Percentiles rank a stretch among this genome's conserved stretches.
phyloP scores from a whole-genome alignment of 108 stramenopile genomes.

The Nitzschia putrida region DNA sequence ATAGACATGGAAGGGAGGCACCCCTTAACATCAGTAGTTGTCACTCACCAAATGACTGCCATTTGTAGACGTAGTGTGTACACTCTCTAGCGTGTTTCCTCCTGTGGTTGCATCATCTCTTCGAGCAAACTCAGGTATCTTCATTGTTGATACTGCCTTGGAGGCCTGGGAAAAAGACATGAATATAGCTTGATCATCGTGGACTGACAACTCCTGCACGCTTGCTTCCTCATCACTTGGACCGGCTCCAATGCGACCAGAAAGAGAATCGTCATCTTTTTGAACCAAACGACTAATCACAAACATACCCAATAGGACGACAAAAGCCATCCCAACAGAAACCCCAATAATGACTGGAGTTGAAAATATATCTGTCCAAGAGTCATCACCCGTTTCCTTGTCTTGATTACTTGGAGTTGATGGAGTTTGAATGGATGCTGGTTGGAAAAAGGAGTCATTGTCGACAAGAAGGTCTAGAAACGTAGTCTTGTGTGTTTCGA shows the following conservation, averaged over 20 bases:
- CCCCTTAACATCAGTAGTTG: background rate
- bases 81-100: background rate
- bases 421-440: background rate
- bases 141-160: background rate
- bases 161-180: conserved; percentile 12
- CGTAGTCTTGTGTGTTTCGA: background rate
- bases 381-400: background rate
- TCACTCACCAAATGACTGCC: conserved; percentile 18
- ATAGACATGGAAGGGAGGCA: too few relatives aligned
- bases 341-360: conserved; percentile 7
- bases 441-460: background rate
- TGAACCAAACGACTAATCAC: conserved; percentile 1
- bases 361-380: conserved; percentile 1
- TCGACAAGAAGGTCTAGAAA: background rate
- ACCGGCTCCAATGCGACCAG: conserved; percentile 1
- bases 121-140: background rate
- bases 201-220: background rate
- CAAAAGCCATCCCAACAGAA: background rate
- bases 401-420: background rate
- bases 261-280: background rate
- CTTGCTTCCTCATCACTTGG: conserved; percentile 3
- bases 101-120: background rate
- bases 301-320: background rate
- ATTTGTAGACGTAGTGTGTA: background rate
- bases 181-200: conserved; percentile 13